Conservation (phyloP, 176 grass and related monocot species). For the Musa troglodytarum region DNA sequence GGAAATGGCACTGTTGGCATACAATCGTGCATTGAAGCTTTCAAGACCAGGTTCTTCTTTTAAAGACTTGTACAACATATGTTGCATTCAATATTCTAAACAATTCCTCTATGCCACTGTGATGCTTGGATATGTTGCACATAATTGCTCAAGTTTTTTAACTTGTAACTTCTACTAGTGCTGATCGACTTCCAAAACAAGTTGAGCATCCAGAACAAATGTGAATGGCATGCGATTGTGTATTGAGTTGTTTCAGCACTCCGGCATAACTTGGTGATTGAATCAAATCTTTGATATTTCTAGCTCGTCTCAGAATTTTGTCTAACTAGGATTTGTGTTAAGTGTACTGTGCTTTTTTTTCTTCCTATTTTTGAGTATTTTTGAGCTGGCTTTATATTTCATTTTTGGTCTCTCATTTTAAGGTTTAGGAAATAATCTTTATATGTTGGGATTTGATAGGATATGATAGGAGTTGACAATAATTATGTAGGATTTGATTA, state of each 20-base stretch:
- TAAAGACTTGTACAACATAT: not conserved
- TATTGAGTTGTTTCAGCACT: not conserved
- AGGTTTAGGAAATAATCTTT: too few species aligned
- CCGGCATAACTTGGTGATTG: not conserved
- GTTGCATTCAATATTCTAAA: not conserved
- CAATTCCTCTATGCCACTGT: not conserved
- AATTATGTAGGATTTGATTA: too few species aligned
- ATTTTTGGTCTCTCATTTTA: too few species aligned
- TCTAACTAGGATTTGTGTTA: too few species aligned
- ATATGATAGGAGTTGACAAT: too few species aligned
- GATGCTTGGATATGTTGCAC: not conserved
- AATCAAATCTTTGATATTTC: too few species aligned
- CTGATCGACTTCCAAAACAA: not conserved
- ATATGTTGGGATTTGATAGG: too few species aligned
- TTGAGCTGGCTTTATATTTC: too few species aligned
- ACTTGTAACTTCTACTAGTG: not conserved
- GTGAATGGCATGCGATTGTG: not conserved
- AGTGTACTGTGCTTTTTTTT: too few species aligned
- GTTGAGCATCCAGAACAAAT: not conserved
- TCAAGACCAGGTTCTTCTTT: constrained; percentile 56
- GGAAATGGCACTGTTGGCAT: constrained; percentile 74
- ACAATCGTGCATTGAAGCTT: constrained; percentile 80
- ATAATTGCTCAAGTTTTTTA: not conserved
- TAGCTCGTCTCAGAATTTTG: too few species aligned
- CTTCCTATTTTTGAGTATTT: too few species aligned